A percentile compares a stretch with the other conserved stretches of the same genome.
Conservation (phyloP, 2,329 filamentous ascomycete genomes). For the Cercospora nicotianae region DNA sequence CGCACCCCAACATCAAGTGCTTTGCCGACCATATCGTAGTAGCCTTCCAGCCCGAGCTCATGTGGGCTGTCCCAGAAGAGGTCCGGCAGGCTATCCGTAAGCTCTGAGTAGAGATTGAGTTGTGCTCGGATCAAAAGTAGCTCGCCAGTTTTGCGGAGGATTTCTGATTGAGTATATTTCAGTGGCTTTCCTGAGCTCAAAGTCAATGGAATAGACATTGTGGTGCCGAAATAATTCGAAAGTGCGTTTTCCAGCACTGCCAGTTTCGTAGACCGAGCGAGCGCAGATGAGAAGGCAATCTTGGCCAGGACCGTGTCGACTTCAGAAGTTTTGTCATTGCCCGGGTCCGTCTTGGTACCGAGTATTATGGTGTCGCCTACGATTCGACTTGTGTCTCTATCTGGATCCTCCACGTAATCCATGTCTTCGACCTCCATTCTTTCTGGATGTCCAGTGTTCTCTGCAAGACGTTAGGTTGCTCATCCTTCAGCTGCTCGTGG, state of each 20-base stretch:
- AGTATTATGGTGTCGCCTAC: slow-evolving; percentile 86
- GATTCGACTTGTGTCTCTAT: slow-evolving; percentile 72
- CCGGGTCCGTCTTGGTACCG: slow-evolving; percentile 61
- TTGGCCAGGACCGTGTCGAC: slow-evolving; percentile 76
- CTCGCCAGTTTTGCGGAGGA: slow-evolving; percentile 90
- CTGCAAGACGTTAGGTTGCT: slow-evolving; percentile 11
- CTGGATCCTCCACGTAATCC: slow-evolving; percentile 76
- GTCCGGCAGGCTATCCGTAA: slow-evolving; percentile 92
- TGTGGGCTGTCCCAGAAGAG: slow-evolving; percentile 93
- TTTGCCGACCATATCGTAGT: slow-evolving; percentile 90
- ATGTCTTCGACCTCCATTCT: slow-evolving; percentile 84
- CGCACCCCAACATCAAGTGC: slow-evolving; percentile 88
- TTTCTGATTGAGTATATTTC: slow-evolving; percentile 70
- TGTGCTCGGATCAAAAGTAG: slow-evolving; percentile 85
- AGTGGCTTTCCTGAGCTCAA: slow-evolving; percentile 67
- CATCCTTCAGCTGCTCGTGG: not conserved
- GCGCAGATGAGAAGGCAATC: slow-evolving; percentile 91
- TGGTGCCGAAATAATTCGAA: slow-evolving; percentile 81
- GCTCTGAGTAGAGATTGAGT: slow-evolving; percentile 92
- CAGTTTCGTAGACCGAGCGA: slow-evolving; percentile 89
- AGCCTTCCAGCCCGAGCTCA: slow-evolving; percentile 86
- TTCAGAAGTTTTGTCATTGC: slow-evolving; percentile 23
- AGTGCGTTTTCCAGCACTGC: slow-evolving; percentile 85
- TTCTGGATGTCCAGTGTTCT: slow-evolving; percentile 63
- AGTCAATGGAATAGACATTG: slow-evolving; percentile 75